Evolutionary conservation across 2,329 filamentous ascomycete species (phyloP), one percentile per base, ranked within the genome.

Genomic region (Rhynchosporium graminicola): DNA sequence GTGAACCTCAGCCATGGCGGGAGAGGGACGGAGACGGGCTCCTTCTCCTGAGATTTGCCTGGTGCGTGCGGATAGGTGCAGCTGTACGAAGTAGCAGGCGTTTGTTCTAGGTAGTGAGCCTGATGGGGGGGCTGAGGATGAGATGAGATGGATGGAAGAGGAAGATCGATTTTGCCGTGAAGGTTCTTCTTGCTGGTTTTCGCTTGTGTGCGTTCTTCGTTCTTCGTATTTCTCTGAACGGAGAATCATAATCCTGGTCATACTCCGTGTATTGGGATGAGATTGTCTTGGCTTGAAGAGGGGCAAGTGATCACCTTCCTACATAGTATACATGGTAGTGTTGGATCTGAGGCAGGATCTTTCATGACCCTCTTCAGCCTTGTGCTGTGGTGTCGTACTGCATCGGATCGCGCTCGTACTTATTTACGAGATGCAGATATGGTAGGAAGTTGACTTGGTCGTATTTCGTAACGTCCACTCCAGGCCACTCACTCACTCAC

Each of bases 21-120:
- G 26, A 33, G 40, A 33, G 54, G 54, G 54, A 36, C 26, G 52
- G 54, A 29, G 40, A 3, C 26, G 52, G 54, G 42, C 54, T 57
- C 51, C 38, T 33, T 57, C 52, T 56, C 54, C 54, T 38, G 40
- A 56, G 52, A 57, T 57, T 42, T 50, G 20, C 20, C 20, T 20
- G 20, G 20, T 20, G 20, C 20, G 20, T 20, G 20, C 20, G 20
- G 20, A 20, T 20, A 20, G 20, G 20, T 20, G 20, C 20, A 20
- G 20, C 20, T 20, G 20, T 20, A 20, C 20, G 20, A 20, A 20
- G 20, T 20, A 20, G 20, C 20, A 20, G 20, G 20, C 20, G 20
- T 20, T 20, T 20, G 20, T 20, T 1, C 20, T 20, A 20, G 20
- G 20, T 20, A 20, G 20, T 33, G n/a, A 38, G 20, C 52, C 4